Percentiles rank a stretch among this genome's conserved stretches.
Conservation (phyloP, 1,284 basidiomycete species). For the Ganoderma lingzhi region DNA sequence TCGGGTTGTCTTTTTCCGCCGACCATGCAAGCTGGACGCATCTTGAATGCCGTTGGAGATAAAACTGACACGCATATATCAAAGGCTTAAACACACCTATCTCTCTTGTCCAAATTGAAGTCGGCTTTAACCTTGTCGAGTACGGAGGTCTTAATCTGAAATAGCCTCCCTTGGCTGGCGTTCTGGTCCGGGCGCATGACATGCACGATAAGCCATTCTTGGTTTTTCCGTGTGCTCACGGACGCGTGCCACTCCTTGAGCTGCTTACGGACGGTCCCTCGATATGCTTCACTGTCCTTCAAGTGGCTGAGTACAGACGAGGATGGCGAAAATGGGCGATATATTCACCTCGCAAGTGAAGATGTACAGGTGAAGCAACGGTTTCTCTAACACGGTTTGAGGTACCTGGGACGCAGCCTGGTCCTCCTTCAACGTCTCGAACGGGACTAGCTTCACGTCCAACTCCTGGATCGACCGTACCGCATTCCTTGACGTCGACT, state of each 20-base stretch:
- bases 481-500: conserved; percentile 70
- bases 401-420: conserved; percentile 76
- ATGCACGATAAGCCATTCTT: conserved; percentile 92
- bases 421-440: conserved; percentile 78
- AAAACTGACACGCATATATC: conserved; percentile 11
- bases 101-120: conserved; percentile 90
- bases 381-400: conserved; percentile 83
- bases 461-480: conserved; percentile 89
- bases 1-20: conserved; percentile 74
- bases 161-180: conserved; percentile 70
- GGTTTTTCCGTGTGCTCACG: conserved; percentile 75
- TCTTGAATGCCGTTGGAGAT: conserved; percentile 47
- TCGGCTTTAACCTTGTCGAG: conserved; percentile 93
- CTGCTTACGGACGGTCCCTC: conserved; percentile 79
- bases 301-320: conserved; percentile 22
- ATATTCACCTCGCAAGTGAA: conserved; percentile 84
- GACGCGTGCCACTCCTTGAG: conserved; percentile 90
- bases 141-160: conserved; percentile 84
- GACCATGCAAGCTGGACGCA: conserved; percentile 85
- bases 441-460: conserved; percentile 74
- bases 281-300: conserved; percentile 89
- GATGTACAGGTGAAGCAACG: conserved; percentile 87
- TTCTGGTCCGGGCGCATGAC: conserved; percentile 77
- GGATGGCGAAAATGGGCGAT: not conserved
- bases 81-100: conserved; percentile 65